Evolutionary conservation across 306 rosid genomes (phyloP).

Genomic region (Herpetospermum pedunculosum): DNA sequence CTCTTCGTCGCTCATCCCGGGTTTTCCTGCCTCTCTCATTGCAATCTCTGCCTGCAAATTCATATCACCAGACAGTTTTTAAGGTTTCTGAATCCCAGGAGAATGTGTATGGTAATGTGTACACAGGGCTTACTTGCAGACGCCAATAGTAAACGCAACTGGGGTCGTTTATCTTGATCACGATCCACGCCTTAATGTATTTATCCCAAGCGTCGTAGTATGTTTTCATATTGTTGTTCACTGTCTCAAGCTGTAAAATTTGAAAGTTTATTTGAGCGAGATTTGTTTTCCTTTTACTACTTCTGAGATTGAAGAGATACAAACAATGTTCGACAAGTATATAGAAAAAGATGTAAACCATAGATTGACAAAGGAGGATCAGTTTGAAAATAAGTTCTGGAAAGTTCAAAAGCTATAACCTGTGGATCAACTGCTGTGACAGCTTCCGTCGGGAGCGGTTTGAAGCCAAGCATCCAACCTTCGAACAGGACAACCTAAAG

Average conservation of each 20-base stretch:
- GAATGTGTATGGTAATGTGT: neutral
- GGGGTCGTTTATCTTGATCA: constrained; percentile 79
- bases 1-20: constrained; percentile 93
- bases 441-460: constrained; percentile 54
- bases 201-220: constrained; percentile 91
- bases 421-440: constrained; percentile 72
- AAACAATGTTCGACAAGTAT: no score
- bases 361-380: neutral
- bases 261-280: neutral
- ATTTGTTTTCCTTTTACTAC: neutral
- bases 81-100: neutral
- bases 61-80: neutral
- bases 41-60: constrained; percentile 89
- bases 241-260: constrained; percentile 48
- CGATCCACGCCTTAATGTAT: constrained; percentile 70
- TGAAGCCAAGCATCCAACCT: constrained; percentile 99
- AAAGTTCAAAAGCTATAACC: constrained; percentile 26
- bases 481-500: constrained; percentile 71
- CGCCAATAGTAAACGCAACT: constrained; percentile 83
- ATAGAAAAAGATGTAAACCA: neutral
- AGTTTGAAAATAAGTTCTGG: constrained; percentile 7
- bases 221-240: constrained; percentile 65
- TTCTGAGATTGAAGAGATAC: neutral
- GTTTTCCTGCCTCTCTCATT: constrained; percentile 91
- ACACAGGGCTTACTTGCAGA: constrained; percentile 41